Conservation (phyloP, 148 eudicot genomes). For the Fagopyrum tataricum region DNA sequence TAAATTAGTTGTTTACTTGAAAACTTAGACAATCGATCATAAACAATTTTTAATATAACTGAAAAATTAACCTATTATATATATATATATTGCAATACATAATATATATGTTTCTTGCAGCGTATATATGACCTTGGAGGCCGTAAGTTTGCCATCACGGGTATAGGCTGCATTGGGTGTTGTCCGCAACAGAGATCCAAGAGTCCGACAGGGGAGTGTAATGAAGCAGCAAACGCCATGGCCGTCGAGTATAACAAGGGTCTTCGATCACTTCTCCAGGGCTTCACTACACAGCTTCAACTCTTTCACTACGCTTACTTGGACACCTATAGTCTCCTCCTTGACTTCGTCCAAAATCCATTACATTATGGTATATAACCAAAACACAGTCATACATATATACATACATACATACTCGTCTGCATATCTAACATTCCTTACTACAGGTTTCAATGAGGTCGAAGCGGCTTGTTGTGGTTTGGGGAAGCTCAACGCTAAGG, state of each 20-base stretch:
- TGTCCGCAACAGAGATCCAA: slow-evolving; percentile 48
- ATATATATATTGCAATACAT: no score
- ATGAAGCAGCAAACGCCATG: slow-evolving; percentile 50
- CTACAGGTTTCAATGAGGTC: slow-evolving; percentile 56
- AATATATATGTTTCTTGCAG: slow-evolving; percentile 20
- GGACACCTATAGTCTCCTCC: slow-evolving; percentile 40
- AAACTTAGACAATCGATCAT: no score
- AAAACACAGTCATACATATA: no score
- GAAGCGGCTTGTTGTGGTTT: slow-evolving; percentile 83
- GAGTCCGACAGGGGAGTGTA: slow-evolving; percentile 38
- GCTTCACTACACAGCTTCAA: slow-evolving; percentile 28
- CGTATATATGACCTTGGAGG: slow-evolving; percentile 47
- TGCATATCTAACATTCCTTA: no score
- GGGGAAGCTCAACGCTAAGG: slow-evolving; percentile 54
- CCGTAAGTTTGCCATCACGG: slow-evolving; percentile 46
- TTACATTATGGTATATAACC: slow-evolving; percentile 51
- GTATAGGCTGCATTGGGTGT: slow-evolving; percentile 57
- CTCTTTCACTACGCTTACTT: slow-evolving; percentile 44
- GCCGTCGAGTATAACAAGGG: slow-evolving; percentile 49
- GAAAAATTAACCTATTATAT: no score
- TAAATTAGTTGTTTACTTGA: no score
- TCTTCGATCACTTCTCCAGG: slow-evolving; percentile 32
- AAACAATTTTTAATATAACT: no score
- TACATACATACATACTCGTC: no score
- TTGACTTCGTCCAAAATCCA: slow-evolving; percentile 42